Evolutionary conservation across 2,329 filamentous ascomycete genomes (phyloP).

Genomic region (Coniochaeta ligniaria): DNA sequence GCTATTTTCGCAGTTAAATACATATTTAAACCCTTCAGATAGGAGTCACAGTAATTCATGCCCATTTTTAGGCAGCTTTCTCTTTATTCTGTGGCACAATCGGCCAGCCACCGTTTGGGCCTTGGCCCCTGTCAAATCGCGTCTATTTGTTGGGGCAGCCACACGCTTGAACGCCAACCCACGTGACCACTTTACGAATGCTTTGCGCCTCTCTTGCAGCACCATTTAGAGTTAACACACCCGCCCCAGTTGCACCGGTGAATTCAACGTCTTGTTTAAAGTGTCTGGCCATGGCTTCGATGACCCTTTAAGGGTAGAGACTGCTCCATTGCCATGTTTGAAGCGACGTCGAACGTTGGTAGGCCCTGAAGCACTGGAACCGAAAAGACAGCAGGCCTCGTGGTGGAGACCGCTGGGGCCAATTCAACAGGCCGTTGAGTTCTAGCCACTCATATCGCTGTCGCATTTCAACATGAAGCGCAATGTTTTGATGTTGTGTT

Average conservation of each 20-base stretch:
- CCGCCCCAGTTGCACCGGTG: not conserved
- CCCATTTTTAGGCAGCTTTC: not conserved
- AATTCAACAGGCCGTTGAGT: not conserved
- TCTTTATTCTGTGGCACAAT: not conserved
- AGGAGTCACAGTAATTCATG: not conserved
- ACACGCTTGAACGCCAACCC: not conserved
- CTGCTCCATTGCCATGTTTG: not conserved
- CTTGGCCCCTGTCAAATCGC: not conserved
- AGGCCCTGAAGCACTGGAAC: not conserved
- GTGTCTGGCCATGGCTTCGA: not conserved
- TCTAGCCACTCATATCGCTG: constrained; percentile 15
- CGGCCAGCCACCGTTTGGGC: not conserved
- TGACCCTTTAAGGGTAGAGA: not conserved
- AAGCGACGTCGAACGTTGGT: not conserved
- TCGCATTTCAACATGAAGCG: constrained; percentile 16
- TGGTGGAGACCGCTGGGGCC: not conserved
- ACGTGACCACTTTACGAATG: not conserved
- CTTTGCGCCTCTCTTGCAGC: not conserved
- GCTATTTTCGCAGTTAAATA: not conserved
- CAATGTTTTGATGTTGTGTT: constrained; percentile 15
- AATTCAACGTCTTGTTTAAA: not conserved
- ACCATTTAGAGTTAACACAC: not conserved
- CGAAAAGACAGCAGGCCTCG: not conserved
- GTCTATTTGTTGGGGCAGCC: not conserved
- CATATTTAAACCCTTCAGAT: not conserved